Evolutionary conservation across 805 yeast species (phyloP), one percentile per base, ranked within the genome.

Genomic region (Saturnispora dispora): DNA sequence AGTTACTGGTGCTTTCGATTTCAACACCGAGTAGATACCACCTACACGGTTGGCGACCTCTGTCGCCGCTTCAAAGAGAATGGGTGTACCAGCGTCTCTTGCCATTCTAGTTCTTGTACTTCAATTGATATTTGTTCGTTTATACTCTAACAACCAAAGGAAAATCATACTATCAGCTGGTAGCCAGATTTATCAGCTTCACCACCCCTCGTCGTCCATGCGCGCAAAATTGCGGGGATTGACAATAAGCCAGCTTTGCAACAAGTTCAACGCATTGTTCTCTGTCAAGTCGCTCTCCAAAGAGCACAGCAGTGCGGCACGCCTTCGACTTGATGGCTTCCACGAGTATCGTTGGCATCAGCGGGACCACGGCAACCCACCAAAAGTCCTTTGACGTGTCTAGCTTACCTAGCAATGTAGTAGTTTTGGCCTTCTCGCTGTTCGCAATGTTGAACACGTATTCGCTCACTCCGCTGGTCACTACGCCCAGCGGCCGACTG

Each of bases 1-100:
- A 8, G 99, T 91, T 54, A 90, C 89, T 8, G 97, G 97, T 7
- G 97, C 97, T 69, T 91, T 91, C 10, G 96, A 88, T 67, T 93
- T 93, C 63, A 91, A 77, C 48, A 91, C 99, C 6, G 98, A 90
- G 72, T 91, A 91, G 66, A 91, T 91, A 36, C 99, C 99, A 47
- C 99, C 99, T 22, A 91, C 98, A 61, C 95, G 77, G 73, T 93
- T 90, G 61, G 98, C 98, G 48, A 91, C 97, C 67, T 91, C 99
- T 2, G 99, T 91, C 55, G 98, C 96, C 44, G 88, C 85, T 72
- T 91, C 99, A 63, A 91, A 89, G 47, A 93, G 76, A 51, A 90
- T 73, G 65, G 88, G 96, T 66, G 87, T 83, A 61, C 84, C 80
- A 55, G 91, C 82, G 73, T 88, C 96, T 70, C 98, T 79, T 30